Percentiles rank a stretch among this genome's conserved stretches.
Conservation (phyloP, 768 basidiomycete species). For the Cubamyces lactineus region DNA sequence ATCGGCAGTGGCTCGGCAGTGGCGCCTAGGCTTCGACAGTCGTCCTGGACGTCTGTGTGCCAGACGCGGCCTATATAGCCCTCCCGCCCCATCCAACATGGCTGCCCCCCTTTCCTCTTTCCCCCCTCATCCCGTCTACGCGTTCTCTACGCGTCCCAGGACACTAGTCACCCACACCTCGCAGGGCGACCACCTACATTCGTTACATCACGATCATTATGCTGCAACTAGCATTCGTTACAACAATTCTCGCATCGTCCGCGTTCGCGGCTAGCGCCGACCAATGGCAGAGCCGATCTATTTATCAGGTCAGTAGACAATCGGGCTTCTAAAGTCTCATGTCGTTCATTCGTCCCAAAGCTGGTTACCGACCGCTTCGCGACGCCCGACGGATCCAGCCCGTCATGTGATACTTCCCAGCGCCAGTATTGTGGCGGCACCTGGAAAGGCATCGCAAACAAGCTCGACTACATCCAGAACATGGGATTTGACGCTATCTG, state of each 20-base stretch:
- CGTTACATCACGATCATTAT: not conserved
- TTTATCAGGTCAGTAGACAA: conserved; percentile 51
- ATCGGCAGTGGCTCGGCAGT: not conserved
- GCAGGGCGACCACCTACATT: not conserved
- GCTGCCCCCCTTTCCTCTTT: not conserved
- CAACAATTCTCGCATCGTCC: conserved; percentile 25
- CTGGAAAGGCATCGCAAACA: conserved; percentile 52
- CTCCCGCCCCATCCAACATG: conserved; percentile 8
- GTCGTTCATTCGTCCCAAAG: conserved; percentile 28
- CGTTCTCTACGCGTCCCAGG: no score
- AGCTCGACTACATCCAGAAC: conserved; percentile 64
- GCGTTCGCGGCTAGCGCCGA: conserved; percentile 45
- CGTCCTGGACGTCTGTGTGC: not conserved
- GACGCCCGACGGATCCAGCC: conserved; percentile 42
- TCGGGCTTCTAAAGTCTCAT: not conserved
- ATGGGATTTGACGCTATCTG: conserved; percentile 67
- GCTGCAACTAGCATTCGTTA: conserved; percentile 11
- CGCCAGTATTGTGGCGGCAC: conserved; percentile 62
- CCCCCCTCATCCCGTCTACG: not conserved
- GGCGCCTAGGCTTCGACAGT: not conserved
- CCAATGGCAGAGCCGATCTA: conserved; percentile 55
- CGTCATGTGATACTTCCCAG: conserved; percentile 48
- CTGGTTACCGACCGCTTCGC: conserved; percentile 66
- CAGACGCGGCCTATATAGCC: conserved; percentile 5
- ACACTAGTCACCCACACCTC: not conserved